Percentiles rank a stretch among this genome's conserved stretches.
phyloP scores from a whole-genome alignment of 192 early-diverging fungal species.

The Coemansia sp. region DNA sequence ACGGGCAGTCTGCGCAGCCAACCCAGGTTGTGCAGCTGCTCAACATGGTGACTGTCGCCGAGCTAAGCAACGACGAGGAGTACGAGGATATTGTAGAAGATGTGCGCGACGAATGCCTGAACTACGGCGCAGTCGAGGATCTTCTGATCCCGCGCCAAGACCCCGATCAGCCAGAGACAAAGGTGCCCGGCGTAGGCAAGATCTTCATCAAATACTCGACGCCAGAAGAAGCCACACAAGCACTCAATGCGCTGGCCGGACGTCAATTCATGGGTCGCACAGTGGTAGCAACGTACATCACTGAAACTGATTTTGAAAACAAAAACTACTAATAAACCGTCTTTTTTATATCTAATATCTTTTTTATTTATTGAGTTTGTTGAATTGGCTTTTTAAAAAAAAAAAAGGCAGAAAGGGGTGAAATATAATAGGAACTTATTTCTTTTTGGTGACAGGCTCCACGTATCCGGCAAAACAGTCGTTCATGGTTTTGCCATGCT shows the following conservation, averaged over 20 bases:
- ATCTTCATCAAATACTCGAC: conserved; percentile 81
- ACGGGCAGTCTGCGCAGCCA: conserved; percentile 51
- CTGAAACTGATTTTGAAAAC: conserved; percentile 68
- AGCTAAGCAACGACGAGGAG: conserved; percentile 81
- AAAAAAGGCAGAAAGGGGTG: not conserved
- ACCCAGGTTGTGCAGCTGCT: conserved; percentile 84
- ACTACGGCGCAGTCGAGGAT: conserved; percentile 78
- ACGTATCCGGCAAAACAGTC: conserved; percentile 73
- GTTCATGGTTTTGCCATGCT: conserved; percentile 69
- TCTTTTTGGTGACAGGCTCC: not conserved
- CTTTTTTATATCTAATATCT: not conserved
- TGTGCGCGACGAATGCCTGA: conserved; percentile 84
- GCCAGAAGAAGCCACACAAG: conserved; percentile 62
- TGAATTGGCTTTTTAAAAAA: not conserved
- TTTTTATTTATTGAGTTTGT: not conserved
- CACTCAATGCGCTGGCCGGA: conserved; percentile 82
- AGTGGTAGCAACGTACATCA: conserved; percentile 82
- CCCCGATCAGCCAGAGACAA: conserved; percentile 32
- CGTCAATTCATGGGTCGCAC: conserved; percentile 92
- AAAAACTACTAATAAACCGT: conserved; percentile 59
- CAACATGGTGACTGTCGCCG: conserved; percentile 90
- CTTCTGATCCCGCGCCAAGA: conserved; percentile 83
- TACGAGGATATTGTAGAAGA: conserved; percentile 92
- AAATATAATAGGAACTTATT: too few relatives aligned
- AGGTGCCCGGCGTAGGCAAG: conserved; percentile 81